Conservation (phyloP, 805 yeast genomes). For the Spathaspora passalidarum region DNA sequence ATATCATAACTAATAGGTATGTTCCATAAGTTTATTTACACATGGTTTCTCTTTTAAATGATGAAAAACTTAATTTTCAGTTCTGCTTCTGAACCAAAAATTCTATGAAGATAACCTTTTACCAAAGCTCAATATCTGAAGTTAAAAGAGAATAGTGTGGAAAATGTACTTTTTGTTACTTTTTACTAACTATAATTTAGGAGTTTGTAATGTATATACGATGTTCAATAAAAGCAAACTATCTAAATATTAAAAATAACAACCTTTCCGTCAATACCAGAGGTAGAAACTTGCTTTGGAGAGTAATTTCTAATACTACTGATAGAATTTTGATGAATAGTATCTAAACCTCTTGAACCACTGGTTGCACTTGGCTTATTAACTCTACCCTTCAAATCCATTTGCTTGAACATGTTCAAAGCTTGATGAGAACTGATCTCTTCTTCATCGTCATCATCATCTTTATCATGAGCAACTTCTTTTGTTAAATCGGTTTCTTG, state of each 20-base stretch:
- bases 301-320: slow-evolving; percentile 55
- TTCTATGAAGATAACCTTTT: slow-evolving; percentile 67
- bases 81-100: slow-evolving; percentile 92
- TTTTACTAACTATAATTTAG: neutral
- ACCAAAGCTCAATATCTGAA: slow-evolving; percentile 61
- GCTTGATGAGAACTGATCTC: slow-evolving; percentile 72
- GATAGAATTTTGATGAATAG: slow-evolving; percentile 91
- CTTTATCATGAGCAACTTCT: slow-evolving; percentile 42
- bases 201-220: neutral
- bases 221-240: neutral
- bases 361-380: slow-evolving; percentile 30
- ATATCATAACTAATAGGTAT: neutral
- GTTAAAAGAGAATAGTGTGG: neutral
- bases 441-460: slow-evolving; percentile 42
- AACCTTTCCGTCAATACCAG: slow-evolving; percentile 90
- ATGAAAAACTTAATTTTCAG: slow-evolving; percentile 71
- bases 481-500: slow-evolving; percentile 38
- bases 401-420: slow-evolving; percentile 88
- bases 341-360: slow-evolving; percentile 46
- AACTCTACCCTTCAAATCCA: slow-evolving; percentile 89
- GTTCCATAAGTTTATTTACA: neutral
- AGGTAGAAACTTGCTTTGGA: slow-evolving; percentile 50
- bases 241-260: slow-evolving; percentile 56
- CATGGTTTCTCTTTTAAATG: slow-evolving; percentile 32
- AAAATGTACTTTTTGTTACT: too few species aligned